Evolutionary conservation across 176 grass and related monocot genomes (phyloP), one percentile per base, ranked within the genome.

Genomic region (Rhynchospora breviuscula): DNA sequence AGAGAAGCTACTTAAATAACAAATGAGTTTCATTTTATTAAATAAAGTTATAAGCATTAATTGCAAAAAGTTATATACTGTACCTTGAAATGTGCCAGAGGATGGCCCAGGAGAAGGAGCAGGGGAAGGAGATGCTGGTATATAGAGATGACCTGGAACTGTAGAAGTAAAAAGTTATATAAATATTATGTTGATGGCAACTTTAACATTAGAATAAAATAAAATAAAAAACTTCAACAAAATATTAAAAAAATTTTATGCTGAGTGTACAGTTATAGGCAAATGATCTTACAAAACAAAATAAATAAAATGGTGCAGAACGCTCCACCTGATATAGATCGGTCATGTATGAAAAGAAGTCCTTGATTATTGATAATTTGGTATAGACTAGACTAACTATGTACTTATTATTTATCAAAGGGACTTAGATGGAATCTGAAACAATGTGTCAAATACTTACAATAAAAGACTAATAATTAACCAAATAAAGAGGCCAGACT

Each of bases 71-170:
- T 6, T 14, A 67, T 13, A 79, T 61, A n/a, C 70, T 45, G 31
- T 89, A 99, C 96, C 93, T 87, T 88, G 63, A 45, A 89, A 85
- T 83, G 85, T 83, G 79, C 84, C 81, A 56, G 78, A 68, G 56
- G 75, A 87, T 56, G 91, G 91, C 18, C 80, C 82, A 79, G 96
- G 91, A 13, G 91, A 86, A 80, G 89, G 76, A 78, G 84, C 47
- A 7, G 85, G 86, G 58, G 87, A 63, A 87, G 88, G 83, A 79
- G 89, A 83, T 4, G 82, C 74, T 10, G 64, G 52, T 78, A 52
- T 54, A 91, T 90, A 98, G 10, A 77, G 88, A 64, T 90, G 86
- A 53, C 96, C 96, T 58, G 89, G 93, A 89, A 89, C 96, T 99
- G 84, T 66, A 93, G 49, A 35, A 89, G 80, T 10, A 51, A 79